A percentile compares a stretch with the other conserved stretches of the same genome.
Evolutionary conservation across 768 basidiomycete species (phyloP).

Genomic region (Psilocybe sp.): DNA sequence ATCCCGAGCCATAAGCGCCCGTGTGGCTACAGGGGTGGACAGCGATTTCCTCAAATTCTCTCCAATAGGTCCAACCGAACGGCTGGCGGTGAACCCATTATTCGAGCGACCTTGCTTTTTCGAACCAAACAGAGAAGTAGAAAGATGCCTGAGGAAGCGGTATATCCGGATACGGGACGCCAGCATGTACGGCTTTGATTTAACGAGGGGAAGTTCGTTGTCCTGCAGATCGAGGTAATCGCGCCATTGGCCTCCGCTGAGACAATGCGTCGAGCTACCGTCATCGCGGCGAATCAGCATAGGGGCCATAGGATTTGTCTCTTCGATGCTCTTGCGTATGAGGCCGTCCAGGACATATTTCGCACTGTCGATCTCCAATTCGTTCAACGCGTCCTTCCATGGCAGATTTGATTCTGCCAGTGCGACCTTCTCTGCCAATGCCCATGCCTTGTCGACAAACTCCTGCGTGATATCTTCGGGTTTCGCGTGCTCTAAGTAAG

Average conservation of each 20-base stretch:
- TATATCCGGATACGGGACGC: constrained; percentile 53
- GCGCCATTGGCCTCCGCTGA: constrained; percentile 36
- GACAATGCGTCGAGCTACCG: constrained; percentile 6
- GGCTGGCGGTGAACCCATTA: not conserved
- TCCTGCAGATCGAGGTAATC: constrained; percentile 54
- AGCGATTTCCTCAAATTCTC: constrained; percentile 27
- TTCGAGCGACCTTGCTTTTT: not conserved
- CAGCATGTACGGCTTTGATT: constrained; percentile 47
- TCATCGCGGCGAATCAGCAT: constrained; percentile 6
- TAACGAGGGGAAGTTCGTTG: constrained; percentile 50
- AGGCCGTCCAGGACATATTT: constrained; percentile 53
- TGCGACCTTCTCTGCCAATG: constrained; percentile 28
- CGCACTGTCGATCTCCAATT: constrained; percentile 57
- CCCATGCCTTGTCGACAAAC: constrained; percentile 46
- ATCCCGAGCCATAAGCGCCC: constrained; percentile 56
- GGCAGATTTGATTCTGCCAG: not conserved
- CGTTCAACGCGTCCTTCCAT: constrained; percentile 33
- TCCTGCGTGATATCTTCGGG: constrained; percentile 32
- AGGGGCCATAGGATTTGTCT: constrained; percentile 15
- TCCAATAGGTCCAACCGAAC: not conserved
- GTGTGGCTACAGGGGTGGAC: constrained; percentile 39
- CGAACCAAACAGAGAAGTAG: not conserved
- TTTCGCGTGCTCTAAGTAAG: constrained; percentile 21
- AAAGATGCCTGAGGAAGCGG: constrained; percentile 42
- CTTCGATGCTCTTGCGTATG: constrained; percentile 39